Base-by-base conservation (phyloP, 805 yeast genomes). In the Yamadazyma sp. region DNA sequence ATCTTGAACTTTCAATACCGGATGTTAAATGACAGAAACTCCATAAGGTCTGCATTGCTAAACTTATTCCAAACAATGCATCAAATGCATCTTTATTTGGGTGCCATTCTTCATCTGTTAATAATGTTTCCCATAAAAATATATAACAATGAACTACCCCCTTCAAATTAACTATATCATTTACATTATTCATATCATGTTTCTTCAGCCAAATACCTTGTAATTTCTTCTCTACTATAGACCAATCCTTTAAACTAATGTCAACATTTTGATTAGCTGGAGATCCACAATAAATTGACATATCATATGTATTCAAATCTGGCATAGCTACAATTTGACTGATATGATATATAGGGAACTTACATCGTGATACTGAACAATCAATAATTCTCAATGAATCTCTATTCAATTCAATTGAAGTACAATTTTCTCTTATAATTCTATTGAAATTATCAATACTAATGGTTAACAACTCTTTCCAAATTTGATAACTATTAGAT, bases 271-370 rank as follows among this genome's bases (percentile, higher is more conserved):
- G 80, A 48, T 88, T 73, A 60, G 82, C 76, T 1, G 93, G 93
- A 6, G 87, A 84, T 1, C 96, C 96, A 2, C 89, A 81, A 55
- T 69, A 81, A 4, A 84, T 80, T 35, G 83, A 83, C 38, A 84
- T 76, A 55, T 86, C 95, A 55, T 83, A 80, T 43, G 84, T 86
- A 37, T 84, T 80, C 19, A 82, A 72, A 33, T 85, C 76, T 52
- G 86, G 43, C 42, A 65, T 51, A 1, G 69, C 73, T 29, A 79
- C 74, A 11, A 84, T 76, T 50, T 83, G 89, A 1, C 86, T 78
- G 62, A 83, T 67, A 51, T 86, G 89, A 55, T 78, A 82, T 35
- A 80, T 75, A 0, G 86, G 80, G 39, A 77, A 71, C 31, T 32
- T 42, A 27, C 48, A 44, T 2, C 31, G 27, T 3, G 49, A 38